phyloP scores from a whole-genome alignment of 345 rosid genomes.

The Euphorbia pulcherrima region DNA sequence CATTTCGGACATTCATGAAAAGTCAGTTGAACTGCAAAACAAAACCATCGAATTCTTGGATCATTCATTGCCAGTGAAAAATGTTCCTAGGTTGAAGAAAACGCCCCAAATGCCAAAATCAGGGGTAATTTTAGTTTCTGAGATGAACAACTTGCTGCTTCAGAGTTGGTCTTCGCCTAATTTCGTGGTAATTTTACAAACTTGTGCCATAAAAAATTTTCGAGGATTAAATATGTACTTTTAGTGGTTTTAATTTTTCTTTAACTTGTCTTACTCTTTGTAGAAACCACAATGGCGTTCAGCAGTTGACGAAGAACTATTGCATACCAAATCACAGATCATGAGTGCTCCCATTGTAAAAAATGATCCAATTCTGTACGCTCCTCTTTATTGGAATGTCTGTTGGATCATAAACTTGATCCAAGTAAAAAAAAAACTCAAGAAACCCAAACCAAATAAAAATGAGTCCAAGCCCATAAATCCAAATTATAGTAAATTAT shows the following conservation, averaged over 20 bases:
- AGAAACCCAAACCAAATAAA: no score
- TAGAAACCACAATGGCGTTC: constrained; percentile 63
- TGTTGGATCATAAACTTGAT: no score
- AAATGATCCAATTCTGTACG: constrained; percentile 48
- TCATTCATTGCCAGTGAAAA: constrained; percentile 13
- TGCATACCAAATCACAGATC: constrained; percentile 54
- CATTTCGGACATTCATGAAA: constrained; percentile 18
- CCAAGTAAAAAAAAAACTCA: no score
- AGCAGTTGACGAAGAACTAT: constrained; percentile 51
- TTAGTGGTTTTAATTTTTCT: neutral
- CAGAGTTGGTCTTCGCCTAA: constrained; percentile 45
- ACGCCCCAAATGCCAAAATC: constrained; percentile 31
- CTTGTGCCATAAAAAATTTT: constrained; percentile 14
- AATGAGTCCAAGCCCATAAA: no score
- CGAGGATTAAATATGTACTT: neutral
- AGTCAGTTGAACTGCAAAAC: constrained; percentile 26
- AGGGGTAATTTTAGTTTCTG: constrained; percentile 49
- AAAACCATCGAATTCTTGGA: constrained; percentile 17
- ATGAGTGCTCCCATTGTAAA: constrained; percentile 50
- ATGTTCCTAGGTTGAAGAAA: constrained; percentile 31
- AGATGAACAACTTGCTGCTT: constrained; percentile 64
- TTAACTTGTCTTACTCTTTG: constrained; percentile 21
- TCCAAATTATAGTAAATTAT: no score
- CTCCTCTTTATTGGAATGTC: constrained; percentile 69
- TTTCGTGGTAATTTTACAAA: constrained; percentile 41